Conservation (phyloP, 176 grass and related monocot genomes). For the Zoysia japonica region DNA sequence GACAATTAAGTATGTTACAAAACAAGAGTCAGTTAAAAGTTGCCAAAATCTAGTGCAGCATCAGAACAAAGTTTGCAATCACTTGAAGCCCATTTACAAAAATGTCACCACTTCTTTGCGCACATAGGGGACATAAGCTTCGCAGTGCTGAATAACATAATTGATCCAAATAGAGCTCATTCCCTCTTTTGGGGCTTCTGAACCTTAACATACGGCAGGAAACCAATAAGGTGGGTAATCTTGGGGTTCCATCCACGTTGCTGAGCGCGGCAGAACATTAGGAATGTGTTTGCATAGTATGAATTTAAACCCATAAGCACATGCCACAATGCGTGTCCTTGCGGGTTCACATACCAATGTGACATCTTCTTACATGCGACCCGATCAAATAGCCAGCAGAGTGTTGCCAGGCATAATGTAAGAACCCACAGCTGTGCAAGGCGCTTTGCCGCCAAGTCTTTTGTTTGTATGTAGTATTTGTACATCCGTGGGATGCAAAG, state of each 20-base stretch:
- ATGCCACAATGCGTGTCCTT: conserved; percentile 91
- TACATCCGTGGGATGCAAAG: conserved; percentile 91
- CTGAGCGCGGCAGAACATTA: conserved; percentile 93
- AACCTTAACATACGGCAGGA: conserved; percentile 81
- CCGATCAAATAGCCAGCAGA: conserved; percentile 77
- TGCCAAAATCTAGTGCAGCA: conserved; percentile 58
- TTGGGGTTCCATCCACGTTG: conserved; percentile 68
- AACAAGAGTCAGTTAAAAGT: conserved; percentile 61
- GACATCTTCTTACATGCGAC: conserved; percentile 77
- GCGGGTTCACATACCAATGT: conserved; percentile 78
- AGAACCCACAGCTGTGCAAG: conserved; percentile 73
- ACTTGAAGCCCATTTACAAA: conserved; percentile 61
- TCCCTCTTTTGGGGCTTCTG: conserved; percentile 75
- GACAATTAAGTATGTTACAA: conserved; percentile 63
- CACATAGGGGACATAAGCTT: conserved; percentile 27
- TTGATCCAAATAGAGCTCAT: conserved; percentile 35
- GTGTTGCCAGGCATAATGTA: conserved; percentile 53
- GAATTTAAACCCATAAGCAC: conserved; percentile 86
- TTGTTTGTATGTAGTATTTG: conserved; percentile 93
- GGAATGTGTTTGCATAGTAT: conserved; percentile 83
- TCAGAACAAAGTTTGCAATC: conserved; percentile 55
- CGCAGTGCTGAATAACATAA: conserved; percentile 20
- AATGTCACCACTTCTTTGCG: conserved; percentile 42
- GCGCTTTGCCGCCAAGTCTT: conserved; percentile 63
- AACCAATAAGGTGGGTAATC: conserved; percentile 53